Evolutionary conservation across 495 filamentous ascomycete species (phyloP), one percentile per base, ranked within the genome.

Genomic region (Penicillium parvum): DNA sequence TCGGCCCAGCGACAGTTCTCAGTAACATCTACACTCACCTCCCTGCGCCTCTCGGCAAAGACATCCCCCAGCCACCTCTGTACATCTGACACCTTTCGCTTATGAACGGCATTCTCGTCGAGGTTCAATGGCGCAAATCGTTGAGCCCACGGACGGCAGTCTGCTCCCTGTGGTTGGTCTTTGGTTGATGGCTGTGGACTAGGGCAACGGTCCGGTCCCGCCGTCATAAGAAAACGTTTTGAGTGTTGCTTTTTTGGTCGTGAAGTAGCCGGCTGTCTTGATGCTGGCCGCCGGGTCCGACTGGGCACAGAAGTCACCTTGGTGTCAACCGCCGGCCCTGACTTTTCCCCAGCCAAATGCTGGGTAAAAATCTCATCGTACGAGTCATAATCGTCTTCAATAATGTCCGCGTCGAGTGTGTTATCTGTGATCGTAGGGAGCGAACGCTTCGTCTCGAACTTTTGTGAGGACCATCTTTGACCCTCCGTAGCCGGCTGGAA

Each of bases 21-120:
- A 16, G 20, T 18, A 7, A 5, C 9, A 36, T 17, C 4, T 8
- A 36, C 21, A 41, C 53, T 38, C 12, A 55, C 57, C 48, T 61
- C 51, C 15, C 23, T 45, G 8, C 50, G 36, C 25, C 72, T 73
- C 5, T 88, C 85, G 25, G 66, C 54, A 38, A 91, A 78, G 0
- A 85, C 85, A 48, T 79, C 75, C 35, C 83, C 77, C 29, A 99
- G 63, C 92, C 94, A 97, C 23, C 56, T 71, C 33, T 77, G 74
- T 12, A 97, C 89, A 64, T 96, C 90, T 11, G 76, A 66, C 15
- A 97, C 89, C 64, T 99, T 99, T 54, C 75, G 86, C 65, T 89
- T 95, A 58, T 99, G 88, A 23, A 97, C 90, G 0, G 84, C 91
- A 40, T 97, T 72, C 63, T 96, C 90, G 20, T 82, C 80, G n/a